Evolutionary conservation across 352 stramenopile species (phyloP), one percentile per base, ranked within the genome.

Genomic region (Aphanomyces astaci): DNA sequence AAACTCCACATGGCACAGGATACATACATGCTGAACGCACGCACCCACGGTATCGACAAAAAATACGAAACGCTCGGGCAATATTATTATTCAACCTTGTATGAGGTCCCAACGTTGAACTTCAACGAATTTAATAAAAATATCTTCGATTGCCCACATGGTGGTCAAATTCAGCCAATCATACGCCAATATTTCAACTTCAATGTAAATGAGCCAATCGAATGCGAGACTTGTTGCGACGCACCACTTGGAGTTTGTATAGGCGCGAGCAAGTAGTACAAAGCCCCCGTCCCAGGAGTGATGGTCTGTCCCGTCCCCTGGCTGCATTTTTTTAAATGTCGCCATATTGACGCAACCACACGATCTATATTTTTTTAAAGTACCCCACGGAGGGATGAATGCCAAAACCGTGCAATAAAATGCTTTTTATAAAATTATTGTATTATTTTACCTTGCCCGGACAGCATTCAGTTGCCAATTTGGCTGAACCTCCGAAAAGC

Each of bases 111-210:
- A 5, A 53, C 36, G 28, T 64, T 64, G 56, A 56, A 64, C 36
- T 64, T 64, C 56, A 64, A 64, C 22, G 25, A 52, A 32, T 63
- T 31, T 31, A 59, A 53, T 31, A 59, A 59, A 59, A 59, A 32
- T 33, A 59, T 59, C 51, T 59, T 59, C 7, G 30, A 59, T 17
- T 59, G 51, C 51, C 22, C 51, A 59, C 51, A 59, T 36, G 51
- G 51, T 36, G 51, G 51, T 59, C 51, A 59, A 59, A 59, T 32
- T 22, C 24, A 59, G 56, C 62, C 43, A 68, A 68, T 68, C 62
- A 68, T 19, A 51, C 0, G 5, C 24, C 3, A 24, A 25, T n/a
- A 33, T 52, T 36, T 3, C 15, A 53, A 39, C 56, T 65, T 65
- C 56, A 65, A 65, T 22, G 25, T 49, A 13, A 24, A 9, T 33